Percentiles rank a stretch among this genome's conserved stretches.
Evolutionary conservation across 1,139 yeast genomes (phyloP).

Genomic region (Taiozyma sp.): DNA sequence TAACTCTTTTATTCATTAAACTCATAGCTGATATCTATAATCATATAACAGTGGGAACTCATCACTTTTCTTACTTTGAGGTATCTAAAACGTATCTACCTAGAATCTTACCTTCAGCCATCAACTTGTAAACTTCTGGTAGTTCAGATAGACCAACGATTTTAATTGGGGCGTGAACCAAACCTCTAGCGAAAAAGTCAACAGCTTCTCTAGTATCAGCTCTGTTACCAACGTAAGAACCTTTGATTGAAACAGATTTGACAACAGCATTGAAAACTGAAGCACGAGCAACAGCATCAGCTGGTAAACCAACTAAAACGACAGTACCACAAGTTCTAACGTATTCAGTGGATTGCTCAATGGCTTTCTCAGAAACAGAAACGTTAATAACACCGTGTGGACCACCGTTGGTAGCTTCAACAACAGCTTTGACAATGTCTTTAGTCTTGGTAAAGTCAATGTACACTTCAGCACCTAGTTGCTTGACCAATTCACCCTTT

Average conservation of each 20-base stretch:
- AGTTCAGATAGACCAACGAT: conserved; percentile 53
- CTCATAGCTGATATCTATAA: neutral
- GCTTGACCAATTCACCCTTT: conserved; percentile 43
- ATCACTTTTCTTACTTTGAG: conserved; percentile 31
- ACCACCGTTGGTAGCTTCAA: conserved; percentile 51
- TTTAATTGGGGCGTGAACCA: conserved; percentile 57
- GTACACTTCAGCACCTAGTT: conserved; percentile 52
- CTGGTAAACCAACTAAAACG: conserved; percentile 62
- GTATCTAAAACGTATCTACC: conserved; percentile 65
- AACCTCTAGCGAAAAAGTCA: conserved; percentile 60
- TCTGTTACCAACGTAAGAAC: conserved; percentile 70
- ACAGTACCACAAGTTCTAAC: conserved; percentile 56
- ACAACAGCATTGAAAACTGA: conserved; percentile 54
- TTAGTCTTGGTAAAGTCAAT: conserved; percentile 48
- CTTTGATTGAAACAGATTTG: conserved; percentile 49
- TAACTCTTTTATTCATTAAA: neutral
- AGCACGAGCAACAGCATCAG: conserved; percentile 50
- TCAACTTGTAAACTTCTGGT: conserved; percentile 47
- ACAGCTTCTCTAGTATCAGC: conserved; percentile 66
- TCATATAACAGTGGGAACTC: neutral
- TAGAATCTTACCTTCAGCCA: conserved; percentile 54
- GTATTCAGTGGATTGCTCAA: conserved; percentile 48
- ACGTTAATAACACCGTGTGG: conserved; percentile 62
- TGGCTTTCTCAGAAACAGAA: conserved; percentile 54
- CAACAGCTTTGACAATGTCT: conserved; percentile 45